Evolutionary conservation across 306 rosid species (phyloP), one percentile per base, ranked within the genome.

Genomic region (Acacia acuminata): DNA sequence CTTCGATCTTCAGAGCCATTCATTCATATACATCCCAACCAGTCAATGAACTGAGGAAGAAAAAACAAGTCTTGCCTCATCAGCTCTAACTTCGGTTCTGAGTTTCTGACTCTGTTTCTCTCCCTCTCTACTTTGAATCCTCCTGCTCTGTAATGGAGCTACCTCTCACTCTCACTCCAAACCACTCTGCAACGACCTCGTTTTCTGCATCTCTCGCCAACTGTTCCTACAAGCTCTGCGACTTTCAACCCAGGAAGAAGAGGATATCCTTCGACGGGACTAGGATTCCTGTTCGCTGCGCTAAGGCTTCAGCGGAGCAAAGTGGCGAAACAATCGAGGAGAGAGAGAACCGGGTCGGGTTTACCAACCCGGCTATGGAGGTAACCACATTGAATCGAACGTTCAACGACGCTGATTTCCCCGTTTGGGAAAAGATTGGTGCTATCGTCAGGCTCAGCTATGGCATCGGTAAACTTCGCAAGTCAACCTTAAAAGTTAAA

Each of bases 341-440:
- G 3, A 83, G 85, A 43, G 79, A 89, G 74, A 71, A 86, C 55
- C 86, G 86, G 16, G 71, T 82, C 45, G 86, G 96, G 53, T 93
- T 88, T 87, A 85, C 96, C 5, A 83, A 85, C 12, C 91, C 98
- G 4, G 93, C 99, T 76, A 88, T 93, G 96, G 98, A 96, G 88
- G 98, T 93, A 53, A 90, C 97, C 63, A 92, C 99, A 72, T 88
- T 96, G 79, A 91, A 93, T 77, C 71, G 83, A 17, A 83, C 83
- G 58, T 95, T 93, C 87, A 75, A 73, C 60, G 97, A 92, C 8
- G 77, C 97, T 47, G 99, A 96, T 78, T 93, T 89, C 43, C 97
- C 98, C 3, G 94, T 93, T 19, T 96, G 99, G 99, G 99, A 96
- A 32, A 96, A 96, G 92, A 89, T 93, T 72, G 99, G 98, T 36